A percentile compares a stretch with the other conserved stretches of the same genome.
Conservation (phyloP, 148 eudicot genomes). For the Chenopodium berlandieri region DNA sequence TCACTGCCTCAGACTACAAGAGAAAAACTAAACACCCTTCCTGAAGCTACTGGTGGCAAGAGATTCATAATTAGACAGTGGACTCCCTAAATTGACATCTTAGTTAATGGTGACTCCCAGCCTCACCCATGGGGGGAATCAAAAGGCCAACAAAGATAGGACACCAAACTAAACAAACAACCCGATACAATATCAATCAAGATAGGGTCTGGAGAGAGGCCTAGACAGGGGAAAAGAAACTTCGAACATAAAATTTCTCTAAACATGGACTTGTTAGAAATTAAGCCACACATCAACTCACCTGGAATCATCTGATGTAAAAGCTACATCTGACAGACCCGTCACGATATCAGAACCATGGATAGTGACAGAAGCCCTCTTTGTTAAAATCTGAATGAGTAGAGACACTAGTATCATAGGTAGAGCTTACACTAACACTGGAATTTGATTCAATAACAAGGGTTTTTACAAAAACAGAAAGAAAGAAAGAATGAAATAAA, state of each 20-base stretch:
- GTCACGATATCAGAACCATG: conserved; percentile 50
- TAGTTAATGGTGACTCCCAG: background rate
- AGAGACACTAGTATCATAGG: conserved; percentile 11
- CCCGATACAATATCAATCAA: background rate
- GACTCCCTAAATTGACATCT: background rate
- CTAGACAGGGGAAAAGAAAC: background rate
- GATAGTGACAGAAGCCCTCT: conserved; percentile 50
- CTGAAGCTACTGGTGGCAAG: background rate
- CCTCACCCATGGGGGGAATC: background rate
- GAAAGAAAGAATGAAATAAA: background rate
- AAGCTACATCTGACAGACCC: conserved; percentile 80
- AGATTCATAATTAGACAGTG: background rate
- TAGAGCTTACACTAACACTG: background rate
- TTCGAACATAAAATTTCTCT: too few species aligned
- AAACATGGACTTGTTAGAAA: background rate
- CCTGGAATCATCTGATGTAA: conserved; percentile 68
- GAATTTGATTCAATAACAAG: background rate
- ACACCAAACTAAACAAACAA: background rate
- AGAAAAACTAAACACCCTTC: background rate
- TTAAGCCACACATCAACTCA: conserved; percentile 28
- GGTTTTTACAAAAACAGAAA: background rate
- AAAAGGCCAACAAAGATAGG: background rate
- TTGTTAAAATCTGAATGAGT: conserved; percentile 57
- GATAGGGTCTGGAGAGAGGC: background rate
- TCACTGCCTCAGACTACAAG: background rate